Evolutionary conservation across 2,329 filamentous ascomycete species (phyloP), one percentile per base, ranked within the genome.

Genomic region (Alternaria sp.): DNA sequence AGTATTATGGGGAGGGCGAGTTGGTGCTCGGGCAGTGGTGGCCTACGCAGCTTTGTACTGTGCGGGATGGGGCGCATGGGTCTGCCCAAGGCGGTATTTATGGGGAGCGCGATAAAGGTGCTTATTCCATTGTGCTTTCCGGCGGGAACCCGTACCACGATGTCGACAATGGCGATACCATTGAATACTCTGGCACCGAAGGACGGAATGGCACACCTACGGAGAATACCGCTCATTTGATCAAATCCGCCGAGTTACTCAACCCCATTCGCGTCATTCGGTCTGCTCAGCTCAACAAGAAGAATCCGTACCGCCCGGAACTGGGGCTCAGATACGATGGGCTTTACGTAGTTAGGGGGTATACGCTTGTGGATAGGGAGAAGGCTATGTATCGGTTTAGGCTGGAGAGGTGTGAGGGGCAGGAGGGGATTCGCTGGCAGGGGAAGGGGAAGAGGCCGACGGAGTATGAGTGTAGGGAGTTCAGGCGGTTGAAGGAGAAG

Each of bases 301-400:
- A 67, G 2, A 82, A 82, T 18, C 64, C 60, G 0, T 86, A 82
- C 57, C 78, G 83, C 0, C 87, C 87, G 0, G 62, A 71, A 1
- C 64, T 77, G 10, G 87, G 87, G 0, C 79, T 86, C n/a, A 77
- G 87, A 2, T 89, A 89, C 56, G 87, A 89, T 71, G 87, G 87
- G 0, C 71, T 89, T 0, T 89, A 89, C 65, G 70, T 77, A 6
- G 82, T 88, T 6, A 76, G 75, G 0, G 70, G 61, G 3, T 79
- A 78, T 51, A 72, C 82, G 62, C 57, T 81, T 0, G 37, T 84
- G 2, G 80, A 87, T 58, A 33, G 67, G 5, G 68, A 72, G 12
- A 82, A 78, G n/a, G 79, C 80, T 3, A 79, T 82, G 20, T 81
- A 85, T 69, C 75, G 79, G 1, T 89, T 89, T 73, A 77, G 74